Base-by-base conservation (phyloP, 805 yeast species). In the Suhomyces sp. region DNA sequence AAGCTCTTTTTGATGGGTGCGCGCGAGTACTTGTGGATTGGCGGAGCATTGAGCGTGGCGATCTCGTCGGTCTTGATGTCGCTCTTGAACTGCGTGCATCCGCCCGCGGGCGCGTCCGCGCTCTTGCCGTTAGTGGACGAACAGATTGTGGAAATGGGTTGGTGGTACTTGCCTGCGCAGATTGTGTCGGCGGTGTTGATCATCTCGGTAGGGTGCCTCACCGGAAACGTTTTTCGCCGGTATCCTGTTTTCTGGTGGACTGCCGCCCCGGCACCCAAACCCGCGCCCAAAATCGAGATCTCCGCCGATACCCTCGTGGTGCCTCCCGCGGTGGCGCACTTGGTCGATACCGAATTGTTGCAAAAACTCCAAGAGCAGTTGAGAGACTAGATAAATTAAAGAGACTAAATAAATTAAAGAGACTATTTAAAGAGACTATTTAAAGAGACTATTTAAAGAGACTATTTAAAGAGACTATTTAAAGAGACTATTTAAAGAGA, bases 41-140 rank as follows among this genome's bases (percentile, higher is more conserved):
- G 78, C 15, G 89, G 85, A 2, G 85, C 86, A 0, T 61, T 85
- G 29, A 71, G 84, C 38, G 86, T 84, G 6, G 85, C 78, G 0
- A 54, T 82, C 5, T 60, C 86, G 1, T 78, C 85, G 7, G 82
- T 80, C 9, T 64, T 69, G 2, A 84, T 84, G 87, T 67, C 79
- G 12, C 55, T 83, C 0, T 64, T 76, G 5, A 82, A 82, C 55
- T 78, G 84, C 53, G 80, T 83, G 1, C 90, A 86, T 62, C 90
- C 90, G 0, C 90, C 90, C 0, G 84, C 86, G 1, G 90, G 90
- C 2, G 89, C 90, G 1, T 77, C 86, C 8, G 88, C 90, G 0
- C 61, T 85, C 36, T 65, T 85, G 7, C 87, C 89, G 0, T 67
- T 77, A 1, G 60, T 79, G 0, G 85, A 83, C 49, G 77, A 63